Base-by-base conservation (phyloP, 2,329 filamentous ascomycete genomes). In the Chaetomiaceae sp. region DNA sequence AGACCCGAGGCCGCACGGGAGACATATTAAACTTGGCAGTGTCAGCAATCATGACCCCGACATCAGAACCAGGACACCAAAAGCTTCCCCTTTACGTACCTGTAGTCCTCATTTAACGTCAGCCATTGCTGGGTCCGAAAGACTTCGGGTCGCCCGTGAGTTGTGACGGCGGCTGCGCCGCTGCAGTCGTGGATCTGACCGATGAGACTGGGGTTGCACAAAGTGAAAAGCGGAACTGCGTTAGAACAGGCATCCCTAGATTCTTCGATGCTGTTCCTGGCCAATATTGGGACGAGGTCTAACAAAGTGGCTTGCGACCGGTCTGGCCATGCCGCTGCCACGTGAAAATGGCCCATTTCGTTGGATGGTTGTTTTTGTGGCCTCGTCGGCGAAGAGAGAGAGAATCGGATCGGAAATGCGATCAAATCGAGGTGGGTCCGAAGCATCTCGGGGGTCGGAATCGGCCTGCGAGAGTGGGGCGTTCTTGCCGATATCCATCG, bases 81-180 rank as follows among this genome's bases (percentile, higher is more conserved):
- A n/a, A n/a, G n/a, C n/a, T n/a, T n/a, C n/a, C n/a, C n/a, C n/a
- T n/a, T n/a, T n/a, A n/a, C n/a, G n/a, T n/a, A n/a, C n/a, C n/a
- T n/a, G n/a, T n/a, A n/a, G n/a, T n/a, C n/a, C n/a, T n/a, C n/a
- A n/a, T n/a, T n/a, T n/a, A n/a, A n/a, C n/a, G 20, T 44, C 22
- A 44, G 7, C 14, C 22, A 20, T 39, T n/a, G n/a, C 15, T 14
- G 17, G 29, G 27, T 9, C 50, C 51, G 44, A 53, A 53, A 53
- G n/a, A 22, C 20, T 9, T 53, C 51, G 51, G 51, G 37, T n/a
- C n/a, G n/a, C n/a, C n/a, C 44, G 11, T 22, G 31, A n/a, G 23
- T 3, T 17, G 44, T 38, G 51, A 38, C 22, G 14, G 22, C 31
- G 17, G 43, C 17, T 33, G 15, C 43, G 37, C 34, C 22, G 11